Percentiles rank a stretch among this genome's conserved stretches.
These are phyloP conservation scores for Pseudogymnoascus sp. DNA, from an alignment of 2,329 filamentous ascomycete genomes.

Conservation along the genomic window DNA sequence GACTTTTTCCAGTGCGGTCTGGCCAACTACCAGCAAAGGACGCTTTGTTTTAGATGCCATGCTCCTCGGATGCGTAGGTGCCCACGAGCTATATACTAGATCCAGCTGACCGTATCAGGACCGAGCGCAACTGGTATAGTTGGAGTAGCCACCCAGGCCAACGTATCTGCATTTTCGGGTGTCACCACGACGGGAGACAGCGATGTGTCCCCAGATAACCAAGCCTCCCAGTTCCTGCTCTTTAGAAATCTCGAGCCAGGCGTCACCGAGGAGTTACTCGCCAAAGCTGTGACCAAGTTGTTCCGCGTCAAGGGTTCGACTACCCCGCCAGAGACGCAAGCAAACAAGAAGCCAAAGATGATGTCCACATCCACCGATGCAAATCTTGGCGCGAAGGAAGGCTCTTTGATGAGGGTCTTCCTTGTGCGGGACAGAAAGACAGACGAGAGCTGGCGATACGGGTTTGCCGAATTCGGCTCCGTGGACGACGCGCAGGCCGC, in stretches of 20 bases:
- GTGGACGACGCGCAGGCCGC: constrained; percentile 71
- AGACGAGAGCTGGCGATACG: constrained; percentile 71
- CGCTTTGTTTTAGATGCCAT: constrained; percentile 53
- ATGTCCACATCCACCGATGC: constrained; percentile 47
- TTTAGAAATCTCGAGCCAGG: constrained; percentile 64
- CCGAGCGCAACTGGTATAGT: constrained; percentile 27
- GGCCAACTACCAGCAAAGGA: constrained; percentile 49
- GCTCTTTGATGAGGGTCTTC: constrained; percentile 69
- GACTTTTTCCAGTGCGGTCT: constrained; percentile 40
- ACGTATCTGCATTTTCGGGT: constrained; percentile 33
- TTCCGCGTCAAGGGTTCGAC: constrained; percentile 47
- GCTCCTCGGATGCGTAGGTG: constrained; percentile 43
- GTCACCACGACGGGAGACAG: constrained; percentile 46
- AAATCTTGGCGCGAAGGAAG: constrained; percentile 56
- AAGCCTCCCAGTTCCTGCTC: constrained; percentile 64
- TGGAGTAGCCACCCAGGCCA: constrained; percentile 27
- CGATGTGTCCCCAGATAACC: constrained; percentile 43
- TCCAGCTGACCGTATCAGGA: constrained; percentile 27
- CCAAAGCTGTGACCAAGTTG: constrained; percentile 65
- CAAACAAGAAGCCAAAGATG: constrained; percentile 39
- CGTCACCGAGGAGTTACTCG: constrained; percentile 65
- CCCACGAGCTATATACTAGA: constrained; percentile 9
- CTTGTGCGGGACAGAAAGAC: constrained; percentile 66
- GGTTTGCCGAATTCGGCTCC: constrained; percentile 76
- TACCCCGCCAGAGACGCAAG: constrained; percentile 32